Conservation (phyloP, 306 rosid genomes). For the Rosa rugosa region DNA sequence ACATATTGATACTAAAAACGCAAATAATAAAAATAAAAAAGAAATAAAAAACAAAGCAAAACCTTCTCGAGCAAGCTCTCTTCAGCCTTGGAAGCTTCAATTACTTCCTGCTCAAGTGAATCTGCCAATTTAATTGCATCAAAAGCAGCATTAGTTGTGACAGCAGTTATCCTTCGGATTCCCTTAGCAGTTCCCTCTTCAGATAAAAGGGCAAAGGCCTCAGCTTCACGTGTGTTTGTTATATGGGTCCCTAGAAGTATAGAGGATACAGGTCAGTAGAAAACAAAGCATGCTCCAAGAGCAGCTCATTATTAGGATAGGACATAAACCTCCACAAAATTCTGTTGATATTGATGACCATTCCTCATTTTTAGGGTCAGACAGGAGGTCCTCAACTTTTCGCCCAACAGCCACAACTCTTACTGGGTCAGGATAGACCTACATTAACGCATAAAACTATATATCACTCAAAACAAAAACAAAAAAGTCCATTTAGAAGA, state of each 20-base stretch:
- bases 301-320: constrained; percentile 10
- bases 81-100: constrained; percentile 56
- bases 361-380: constrained; percentile 66
- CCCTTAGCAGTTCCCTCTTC: constrained; percentile 99
- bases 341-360: constrained; percentile 85
- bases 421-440: constrained; percentile 98
- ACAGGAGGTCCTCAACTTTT: constrained; percentile 82
- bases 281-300: constrained; percentile 19
- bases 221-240: constrained; percentile 88
- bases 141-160: constrained; percentile 70
- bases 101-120: constrained; percentile 78
- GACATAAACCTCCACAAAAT: constrained; percentile 79
- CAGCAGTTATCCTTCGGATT: constrained; percentile 91
- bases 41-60: background rate
- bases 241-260: constrained; percentile 76
- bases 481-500: background rate
- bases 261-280: constrained; percentile 28
- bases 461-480: constrained; percentile 11
- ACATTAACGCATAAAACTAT: constrained; percentile 26
- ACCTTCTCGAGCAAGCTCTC: constrained; percentile 90
- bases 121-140: constrained; percentile 61
- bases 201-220: constrained; percentile 88
- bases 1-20: background rate
- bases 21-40: background rate
- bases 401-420: constrained; percentile 84